phyloP scores from a whole-genome alignment of 495 filamentous ascomycete species.

The Pyrenula aspistea region DNA sequence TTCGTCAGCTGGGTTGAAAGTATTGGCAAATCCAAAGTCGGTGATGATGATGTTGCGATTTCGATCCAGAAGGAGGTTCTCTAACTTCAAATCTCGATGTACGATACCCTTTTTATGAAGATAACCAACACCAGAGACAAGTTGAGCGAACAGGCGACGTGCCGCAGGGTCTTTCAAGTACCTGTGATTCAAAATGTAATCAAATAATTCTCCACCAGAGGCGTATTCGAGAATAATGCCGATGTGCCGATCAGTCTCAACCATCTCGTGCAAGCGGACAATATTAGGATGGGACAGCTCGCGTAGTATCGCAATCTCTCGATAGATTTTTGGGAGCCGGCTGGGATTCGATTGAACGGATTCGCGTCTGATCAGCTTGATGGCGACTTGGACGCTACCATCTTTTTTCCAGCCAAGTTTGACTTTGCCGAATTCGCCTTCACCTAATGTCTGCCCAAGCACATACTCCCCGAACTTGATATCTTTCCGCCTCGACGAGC shows the following conservation, averaged over 20 bases:
- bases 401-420: conserved; percentile 99
- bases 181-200: conserved; percentile 92
- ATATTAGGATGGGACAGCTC: conserved; percentile 91
- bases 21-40: conserved; percentile 98
- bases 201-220: conserved; percentile 93
- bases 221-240: conserved; percentile 98
- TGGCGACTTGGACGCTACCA: conserved; percentile 86
- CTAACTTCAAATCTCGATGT: conserved; percentile 92
- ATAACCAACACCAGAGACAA: conserved; percentile 95
- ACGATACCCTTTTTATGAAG: conserved; percentile 99
- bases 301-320: conserved; percentile 83
- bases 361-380: conserved; percentile 94
- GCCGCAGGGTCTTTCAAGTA: conserved; percentile 91
- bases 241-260: conserved; percentile 90
- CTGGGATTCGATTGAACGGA: conserved; percentile 74
- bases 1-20: conserved; percentile 81
- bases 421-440: conserved; percentile 98
- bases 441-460: conserved; percentile 90
- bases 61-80: conserved; percentile 89
- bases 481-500: conserved; percentile 50
- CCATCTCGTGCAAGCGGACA: conserved; percentile 95
- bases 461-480: conserved; percentile 91
- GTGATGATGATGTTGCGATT: conserved; percentile 99
- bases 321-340: conserved; percentile 89
- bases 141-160: conserved; percentile 83